Base-by-base conservation (phyloP, 108 stramenopile species). In the Stephanodiscus triporus region DNA sequence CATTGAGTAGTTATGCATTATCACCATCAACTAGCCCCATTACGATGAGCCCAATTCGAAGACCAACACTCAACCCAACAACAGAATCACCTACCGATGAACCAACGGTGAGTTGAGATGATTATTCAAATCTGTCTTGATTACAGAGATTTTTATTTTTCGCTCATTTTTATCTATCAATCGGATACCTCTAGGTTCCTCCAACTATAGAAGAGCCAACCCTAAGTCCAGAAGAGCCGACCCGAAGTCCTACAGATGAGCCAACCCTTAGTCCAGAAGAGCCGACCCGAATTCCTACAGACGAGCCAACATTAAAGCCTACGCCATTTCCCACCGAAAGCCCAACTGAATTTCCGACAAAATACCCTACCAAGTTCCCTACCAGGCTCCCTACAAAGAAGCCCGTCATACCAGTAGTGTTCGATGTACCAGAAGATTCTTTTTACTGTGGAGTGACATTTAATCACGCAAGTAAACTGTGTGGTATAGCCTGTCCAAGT, bases 391-490 rank as follows among this genome's bases (percentile, higher is more conserved):
- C 73, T 27, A 81, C 80, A 54, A 75, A 60, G 60, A 51, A 68
- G 5, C 80, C 80, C 32, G 71, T 81, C 47, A 61, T 75, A 32
- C 69, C 80, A 19, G 80, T 81, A 22, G 27, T 73, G 1, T 81
- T 81, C 27, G 64, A 70, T 45, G 80, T 81, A 10, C 80, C 80
- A 17, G 49, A 65, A 70, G 80, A 81, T 47, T 81, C 80, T 64
- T 81, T 81, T 58, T 81, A 75, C 24, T 81, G 80, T 66, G 80
- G 80, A 29, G 69, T 70, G 5, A 75, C 63, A 16, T 81, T 81
- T 43, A 68, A 81, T 42, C 80, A 81, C 40, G 80, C 80, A 45
- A 65, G 63, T 57, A 49, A 74, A 45, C 13, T 81, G 6, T 81
- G 80, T 61, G 73, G 73, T 13, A 47, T 70, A 13, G 53, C 80